phyloP scores from a whole-genome alignment of 352 stramenopile species.

The Pythium diclinum region DNA sequence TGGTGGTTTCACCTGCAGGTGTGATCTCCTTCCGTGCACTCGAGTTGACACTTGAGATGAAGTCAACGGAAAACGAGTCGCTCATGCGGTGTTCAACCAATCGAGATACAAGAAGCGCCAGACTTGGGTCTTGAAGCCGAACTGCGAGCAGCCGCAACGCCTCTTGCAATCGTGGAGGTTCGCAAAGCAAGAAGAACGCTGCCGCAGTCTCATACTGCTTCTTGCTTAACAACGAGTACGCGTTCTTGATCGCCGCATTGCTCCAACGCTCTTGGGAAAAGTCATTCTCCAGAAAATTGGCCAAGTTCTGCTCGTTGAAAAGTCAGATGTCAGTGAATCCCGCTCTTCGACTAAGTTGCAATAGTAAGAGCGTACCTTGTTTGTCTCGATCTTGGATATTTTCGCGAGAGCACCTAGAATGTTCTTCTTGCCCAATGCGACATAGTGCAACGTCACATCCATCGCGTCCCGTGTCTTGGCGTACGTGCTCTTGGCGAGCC shows the following conservation, averaged over 20 bases:
- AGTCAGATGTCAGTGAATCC: not conserved
- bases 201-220: conserved; percentile 88
- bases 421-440: conserved; percentile 79
- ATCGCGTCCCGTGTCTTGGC: conserved; percentile 67
- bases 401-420: conserved; percentile 72
- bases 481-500: conserved; percentile 65
- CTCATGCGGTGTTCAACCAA: conserved; percentile 79
- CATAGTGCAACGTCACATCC: conserved; percentile 69
- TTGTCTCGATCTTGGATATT: conserved; percentile 61
- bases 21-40: conserved; percentile 61
- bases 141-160: conserved; percentile 87
- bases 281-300: conserved; percentile 76
- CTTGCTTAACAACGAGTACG: conserved; percentile 93
- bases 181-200: conserved; percentile 92
- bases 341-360: not conserved
- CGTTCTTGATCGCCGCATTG: conserved; percentile 92
- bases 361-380: conserved; percentile 43
- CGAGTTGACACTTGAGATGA: conserved; percentile 32
- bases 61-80: conserved; percentile 51
- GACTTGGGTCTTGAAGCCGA: conserved; percentile 82
- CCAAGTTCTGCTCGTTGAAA: conserved; percentile 45
- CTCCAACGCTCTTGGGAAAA: conserved; percentile 81
- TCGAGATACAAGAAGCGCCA: conserved; percentile 88
- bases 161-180: conserved; percentile 91
- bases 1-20: conserved; percentile 45